Base-by-base conservation (phyloP, 495 filamentous ascomycete genomes). In the Viridothelium virens region DNA sequence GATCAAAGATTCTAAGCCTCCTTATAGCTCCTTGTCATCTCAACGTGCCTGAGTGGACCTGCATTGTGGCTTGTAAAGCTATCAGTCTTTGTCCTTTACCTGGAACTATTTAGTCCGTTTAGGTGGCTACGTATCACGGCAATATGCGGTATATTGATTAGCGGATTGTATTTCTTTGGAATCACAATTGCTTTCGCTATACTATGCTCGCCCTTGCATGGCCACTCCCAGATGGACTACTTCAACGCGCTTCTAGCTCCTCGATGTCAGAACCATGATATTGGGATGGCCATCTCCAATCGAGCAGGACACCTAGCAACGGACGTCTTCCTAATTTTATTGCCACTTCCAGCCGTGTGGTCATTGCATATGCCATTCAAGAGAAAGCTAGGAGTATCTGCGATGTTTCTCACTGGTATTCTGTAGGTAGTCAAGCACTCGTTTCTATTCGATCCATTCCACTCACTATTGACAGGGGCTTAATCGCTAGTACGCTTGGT, bases 401-500 rank as follows among this genome's bases (percentile, higher is more conserved):
- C 44, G 2, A 39, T 67, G 18, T 67, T 67, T 25, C 18, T 53
- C 18, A 53, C 48, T 16, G 48, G 48, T 18, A 14, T 53, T 25
- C 48, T 53, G 48, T 53, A 25, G 18, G 48, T 25, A 25, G 5
- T 53, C 11, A 16, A 14, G 5, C 11, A 1, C 18, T 53, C 16
- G 48, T 14, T 53, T 11, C 11, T 25, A 18, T 5, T 14, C 5
- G 18, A 16, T 16, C 7, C 5, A 5, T 16, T 53, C 5, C 18
- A 25, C 18, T 14, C 5, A 53, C 16, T 5, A 18, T 18, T 5
- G 5, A 9, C 16, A 72, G 70, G 14, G 70, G 68, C 47, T 68
- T 62, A 50, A 66, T 66, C 11, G 66, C 70, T 0, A 72, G 70
- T 62, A 53, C 38, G 31, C 12, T 72, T 38, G 70, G 62, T 16